Evolutionary conservation across 225 moss, liverwort and hornwort genomes (phyloP), one percentile per base, ranked within the genome.

Genomic region (Straminergon stramineum): DNA sequence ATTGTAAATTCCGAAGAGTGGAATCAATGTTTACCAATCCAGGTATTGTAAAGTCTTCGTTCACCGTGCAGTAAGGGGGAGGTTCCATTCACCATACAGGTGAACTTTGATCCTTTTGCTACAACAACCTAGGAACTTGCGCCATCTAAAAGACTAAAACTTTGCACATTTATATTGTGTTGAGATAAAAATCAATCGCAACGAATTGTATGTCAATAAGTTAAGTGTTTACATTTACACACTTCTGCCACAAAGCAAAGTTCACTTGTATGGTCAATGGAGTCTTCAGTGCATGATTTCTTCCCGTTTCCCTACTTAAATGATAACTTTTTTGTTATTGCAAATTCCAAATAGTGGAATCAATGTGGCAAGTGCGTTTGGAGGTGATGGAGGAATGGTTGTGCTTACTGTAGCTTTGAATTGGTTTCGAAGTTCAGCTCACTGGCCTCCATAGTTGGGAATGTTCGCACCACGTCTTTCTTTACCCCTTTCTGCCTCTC

Each of bases 401-500:
- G 12, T 9, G 43, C 87, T 79, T 68, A 87, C 68, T 89, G 88
- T 45, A 82, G 9, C 90, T 94, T 90, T 79, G 81, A 61, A 31
- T 57, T 48, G 30, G n/a, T 30, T 71, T 86, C 67, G 64, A 45
- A 56, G 39, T 82, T 65, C 19, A 90, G 85, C 41, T 92, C 85
- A 68, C 85, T 87, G 58, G 87, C 62, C 87, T 89, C 89, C 37
- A 94, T 67, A 30, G 85, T 39, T 57, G 90, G 94, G 9, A 91
- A 92, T 17, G 91, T 67, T 13, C 86, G 82, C 69, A 91, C 87
- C 45, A 70, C 91, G 26, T 87, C 91, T 87, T 92, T 87, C 83
- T 87, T 86, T 14, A 91, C 41, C 37, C 91, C 91, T 75, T 84
- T 90, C 48, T 81, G 82, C 37, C 30, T 89, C 65, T 75, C 87